Conservation (phyloP, 768 basidiomycete species). For the Clavaria fumosa region DNA sequence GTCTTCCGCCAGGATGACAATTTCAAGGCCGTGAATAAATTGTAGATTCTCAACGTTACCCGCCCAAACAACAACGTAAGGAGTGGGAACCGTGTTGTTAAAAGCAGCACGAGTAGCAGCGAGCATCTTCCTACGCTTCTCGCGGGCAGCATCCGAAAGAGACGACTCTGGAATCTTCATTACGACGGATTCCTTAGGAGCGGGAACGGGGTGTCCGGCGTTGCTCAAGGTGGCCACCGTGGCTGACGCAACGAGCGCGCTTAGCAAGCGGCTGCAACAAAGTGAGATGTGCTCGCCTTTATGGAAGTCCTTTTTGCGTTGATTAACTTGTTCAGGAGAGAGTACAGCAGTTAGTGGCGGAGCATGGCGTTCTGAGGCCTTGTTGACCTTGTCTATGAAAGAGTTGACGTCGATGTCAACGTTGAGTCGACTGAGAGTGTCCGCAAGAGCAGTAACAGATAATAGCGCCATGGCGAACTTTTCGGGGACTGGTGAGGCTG, state of each 20-base stretch:
- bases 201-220: background rate
- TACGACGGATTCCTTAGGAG: background rate
- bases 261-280: background rate
- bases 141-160: background rate
- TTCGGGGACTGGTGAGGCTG: background rate
- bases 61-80: background rate
- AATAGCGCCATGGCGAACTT: background rate
- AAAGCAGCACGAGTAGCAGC: background rate
- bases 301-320: background rate
- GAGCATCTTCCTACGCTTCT: background rate
- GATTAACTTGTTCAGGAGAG: background rate
- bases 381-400: background rate
- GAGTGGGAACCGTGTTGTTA: background rate
- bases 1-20: background rate
- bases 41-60: background rate
- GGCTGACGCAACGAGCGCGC: background rate
- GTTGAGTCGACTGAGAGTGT: background rate
- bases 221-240: background rate
- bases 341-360: background rate
- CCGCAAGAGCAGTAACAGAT: background rate
- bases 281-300: background rate
- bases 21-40: background rate
- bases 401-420: background rate
- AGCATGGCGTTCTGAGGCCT: background rate
- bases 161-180: slow-evolving; percentile 1